Percentiles rank a stretch among this genome's conserved stretches.
Evolutionary conservation across 441 rosid genomes (phyloP).

Genomic region (Gossypium aridum): DNA sequence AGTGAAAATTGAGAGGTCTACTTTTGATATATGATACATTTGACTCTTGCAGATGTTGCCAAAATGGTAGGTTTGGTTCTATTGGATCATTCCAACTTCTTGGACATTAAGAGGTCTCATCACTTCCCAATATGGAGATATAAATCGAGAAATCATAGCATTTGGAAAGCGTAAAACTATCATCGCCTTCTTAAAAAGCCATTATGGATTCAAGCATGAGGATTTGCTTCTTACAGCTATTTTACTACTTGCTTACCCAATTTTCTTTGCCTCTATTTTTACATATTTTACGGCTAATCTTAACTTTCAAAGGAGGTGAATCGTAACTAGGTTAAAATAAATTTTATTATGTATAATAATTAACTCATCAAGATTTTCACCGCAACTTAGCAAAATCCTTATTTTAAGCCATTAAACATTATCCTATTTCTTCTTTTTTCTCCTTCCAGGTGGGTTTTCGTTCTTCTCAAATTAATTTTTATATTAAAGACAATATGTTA

Average conservation of each 20-base stretch:
- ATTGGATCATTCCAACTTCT: constrained; percentile 32
- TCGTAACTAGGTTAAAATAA: neutral
- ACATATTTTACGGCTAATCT: constrained; percentile 22
- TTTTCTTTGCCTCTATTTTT: constrained; percentile 25
- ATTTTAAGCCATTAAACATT: no score
- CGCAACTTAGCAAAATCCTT: neutral
- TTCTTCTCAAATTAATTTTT: no score
- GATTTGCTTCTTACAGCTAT: constrained; percentile 21
- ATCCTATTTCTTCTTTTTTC: no score
- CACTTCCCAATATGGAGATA: constrained; percentile 35
- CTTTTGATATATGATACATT: neutral
- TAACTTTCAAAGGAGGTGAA: constrained; percentile 31
- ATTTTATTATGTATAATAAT: neutral
- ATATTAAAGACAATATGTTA: no score
- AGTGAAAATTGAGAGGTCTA: neutral
- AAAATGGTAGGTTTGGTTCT: constrained; percentile 37
- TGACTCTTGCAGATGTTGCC: constrained; percentile 28
- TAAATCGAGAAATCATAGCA: constrained; percentile 20
- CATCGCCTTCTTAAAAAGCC: constrained; percentile 19
- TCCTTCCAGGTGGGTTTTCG: no score
- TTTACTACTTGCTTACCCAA: constrained; percentile 23
- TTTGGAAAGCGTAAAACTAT: constrained; percentile 25
- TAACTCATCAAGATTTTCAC: neutral
- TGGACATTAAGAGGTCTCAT: constrained; percentile 37
- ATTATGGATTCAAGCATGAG: constrained; percentile 20